Conservation (phyloP, 768 basidiomycete genomes). For the Daedalea quercina region DNA sequence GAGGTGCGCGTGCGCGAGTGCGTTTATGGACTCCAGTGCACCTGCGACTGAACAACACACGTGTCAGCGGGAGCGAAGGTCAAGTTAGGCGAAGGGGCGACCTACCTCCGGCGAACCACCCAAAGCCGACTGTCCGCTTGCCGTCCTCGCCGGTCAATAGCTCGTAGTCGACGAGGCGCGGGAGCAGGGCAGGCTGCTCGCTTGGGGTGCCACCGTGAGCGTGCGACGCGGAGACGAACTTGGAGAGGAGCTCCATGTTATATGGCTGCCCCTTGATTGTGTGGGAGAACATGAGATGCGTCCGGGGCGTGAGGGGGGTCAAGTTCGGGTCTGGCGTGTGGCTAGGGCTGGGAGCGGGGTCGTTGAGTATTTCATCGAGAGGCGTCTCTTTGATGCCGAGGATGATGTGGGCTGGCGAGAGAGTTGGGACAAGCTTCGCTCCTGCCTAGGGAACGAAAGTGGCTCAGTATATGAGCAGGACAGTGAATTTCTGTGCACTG, state of each 20-base stretch:
- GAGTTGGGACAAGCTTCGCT: conserved; percentile 51
- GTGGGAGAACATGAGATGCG: conserved; percentile 90
- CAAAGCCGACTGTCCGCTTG: conserved; percentile 83
- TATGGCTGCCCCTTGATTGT: conserved; percentile 84
- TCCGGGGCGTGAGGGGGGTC: conserved; percentile 37
- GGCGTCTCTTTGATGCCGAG: conserved; percentile 89
- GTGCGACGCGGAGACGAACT: conserved; percentile 35
- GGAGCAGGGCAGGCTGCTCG: conserved; percentile 19
- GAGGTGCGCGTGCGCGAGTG: conserved; percentile 74
- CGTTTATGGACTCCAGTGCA: conserved; percentile 71
- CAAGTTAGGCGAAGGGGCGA: not conserved
- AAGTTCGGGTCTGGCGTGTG: conserved; percentile 5
- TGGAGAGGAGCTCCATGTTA: conserved; percentile 72
- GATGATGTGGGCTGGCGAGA: conserved; percentile 64
- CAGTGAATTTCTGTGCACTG: not conserved
- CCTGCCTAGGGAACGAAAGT: conserved; percentile 52
- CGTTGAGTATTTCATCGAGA: conserved; percentile 49
- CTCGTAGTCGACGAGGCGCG: conserved; percentile 80
- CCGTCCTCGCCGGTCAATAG: conserved; percentile 57
- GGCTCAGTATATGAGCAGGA: not conserved
- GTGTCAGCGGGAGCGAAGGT: not conserved
- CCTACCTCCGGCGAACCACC: conserved; percentile 87
- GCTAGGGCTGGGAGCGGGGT: conserved; percentile 31
- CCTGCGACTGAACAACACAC: conserved; percentile 60
- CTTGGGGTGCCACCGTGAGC: conserved; percentile 1